phyloP scores from a whole-genome alignment of 371 early-diverging fungal genomes.

The Cokeromyces recurvatus region DNA sequence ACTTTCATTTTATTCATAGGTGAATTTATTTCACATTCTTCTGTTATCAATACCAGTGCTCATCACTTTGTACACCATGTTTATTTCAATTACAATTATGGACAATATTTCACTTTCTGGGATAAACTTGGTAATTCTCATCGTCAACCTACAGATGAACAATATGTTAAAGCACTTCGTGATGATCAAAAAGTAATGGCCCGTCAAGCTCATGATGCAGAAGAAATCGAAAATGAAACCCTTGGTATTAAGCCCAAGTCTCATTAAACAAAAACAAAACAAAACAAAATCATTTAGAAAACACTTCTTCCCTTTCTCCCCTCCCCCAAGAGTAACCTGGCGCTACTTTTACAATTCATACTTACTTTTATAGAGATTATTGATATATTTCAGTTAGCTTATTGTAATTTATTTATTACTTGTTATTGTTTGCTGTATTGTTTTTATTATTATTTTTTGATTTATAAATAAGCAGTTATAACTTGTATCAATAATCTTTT shows the following conservation, averaged over 20 bases:
- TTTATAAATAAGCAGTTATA: too few species aligned
- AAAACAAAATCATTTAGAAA: too few species aligned
- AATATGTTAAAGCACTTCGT: constrained; percentile 56
- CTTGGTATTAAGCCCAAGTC: constrained; percentile 1
- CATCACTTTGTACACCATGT: constrained; percentile 95
- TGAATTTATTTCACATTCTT: constrained; percentile 55
- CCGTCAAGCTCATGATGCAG: constrained; percentile 67
- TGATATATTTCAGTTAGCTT: too few species aligned
- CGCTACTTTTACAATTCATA: too few species aligned
- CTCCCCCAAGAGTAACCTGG: too few species aligned
- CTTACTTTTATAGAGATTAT: too few species aligned
- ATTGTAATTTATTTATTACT: too few species aligned
- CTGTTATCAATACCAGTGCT: constrained; percentile 80
- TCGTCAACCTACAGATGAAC: constrained; percentile 66
- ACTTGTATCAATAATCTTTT: too few species aligned
- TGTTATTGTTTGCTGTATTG: too few species aligned
- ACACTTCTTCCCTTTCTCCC: too few species aligned
- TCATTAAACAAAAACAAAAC: neutral
- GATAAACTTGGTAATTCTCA: constrained; percentile 74
- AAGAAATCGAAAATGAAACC: constrained; percentile 41
- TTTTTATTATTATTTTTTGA: too few species aligned
- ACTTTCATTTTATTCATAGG: constrained; percentile 27
- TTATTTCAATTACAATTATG: constrained; percentile 98
- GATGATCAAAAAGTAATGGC: constrained; percentile 61
- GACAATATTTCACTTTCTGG: constrained; percentile 93